Conservation (phyloP, 306 rosid genomes). For the Clitoria ternatea region DNA sequence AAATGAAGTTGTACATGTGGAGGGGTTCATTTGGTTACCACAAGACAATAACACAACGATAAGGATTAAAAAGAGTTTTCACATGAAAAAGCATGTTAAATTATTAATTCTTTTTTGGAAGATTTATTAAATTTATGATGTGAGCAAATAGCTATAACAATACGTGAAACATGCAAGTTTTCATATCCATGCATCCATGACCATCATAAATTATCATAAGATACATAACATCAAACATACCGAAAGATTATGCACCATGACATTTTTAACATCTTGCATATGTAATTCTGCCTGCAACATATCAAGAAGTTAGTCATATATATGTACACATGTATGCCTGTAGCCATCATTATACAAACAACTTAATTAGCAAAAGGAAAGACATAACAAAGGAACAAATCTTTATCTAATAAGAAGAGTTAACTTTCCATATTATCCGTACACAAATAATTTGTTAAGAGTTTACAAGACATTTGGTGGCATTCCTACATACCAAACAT, state of each 20-base stretch:
- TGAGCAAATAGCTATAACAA: background rate
- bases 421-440: background rate
- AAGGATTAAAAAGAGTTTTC: background rate
- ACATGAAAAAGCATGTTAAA: background rate
- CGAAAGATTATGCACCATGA: conserved; percentile 85
- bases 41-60: background rate
- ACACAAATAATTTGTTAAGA: background rate
- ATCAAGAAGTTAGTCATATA: conserved; percentile 8
- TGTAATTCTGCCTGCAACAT: conserved; percentile 79
- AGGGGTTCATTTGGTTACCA: conserved; percentile 5
- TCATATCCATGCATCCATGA: background rate
- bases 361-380: background rate
- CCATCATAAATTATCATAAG: conserved; percentile 1
- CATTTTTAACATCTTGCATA: conserved; percentile 89
- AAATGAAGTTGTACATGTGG: background rate
- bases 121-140: background rate
- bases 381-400: background rate
- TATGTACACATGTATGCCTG: background rate
- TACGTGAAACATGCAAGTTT: background rate
- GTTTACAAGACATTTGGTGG: background rate
- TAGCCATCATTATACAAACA: background rate
- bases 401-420: background rate
- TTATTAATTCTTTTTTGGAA: background rate
- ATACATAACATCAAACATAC: conserved; percentile 40
- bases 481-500: background rate